Evolutionary conservation across 805 yeast species (phyloP).

Genomic region (Ogataea sp.): DNA sequence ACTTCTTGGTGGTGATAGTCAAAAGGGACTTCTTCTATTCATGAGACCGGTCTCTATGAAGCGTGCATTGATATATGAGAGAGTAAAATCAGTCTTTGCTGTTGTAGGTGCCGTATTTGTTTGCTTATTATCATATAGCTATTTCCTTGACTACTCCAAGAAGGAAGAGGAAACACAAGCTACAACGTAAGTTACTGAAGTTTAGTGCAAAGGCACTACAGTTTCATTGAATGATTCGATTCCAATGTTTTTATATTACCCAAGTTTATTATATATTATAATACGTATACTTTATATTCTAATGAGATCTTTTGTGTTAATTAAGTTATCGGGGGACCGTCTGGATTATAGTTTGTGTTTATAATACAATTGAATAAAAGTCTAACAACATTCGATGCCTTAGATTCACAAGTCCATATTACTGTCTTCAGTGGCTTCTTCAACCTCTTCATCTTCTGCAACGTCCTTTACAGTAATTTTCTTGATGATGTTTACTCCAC

Average conservation of each 20-base stretch:
- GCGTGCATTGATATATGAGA: neutral
- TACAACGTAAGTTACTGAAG: too few species aligned
- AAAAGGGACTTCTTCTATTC: conserved; percentile 30
- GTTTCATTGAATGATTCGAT: too few species aligned
- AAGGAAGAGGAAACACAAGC: too few species aligned
- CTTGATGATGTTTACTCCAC: conserved; percentile 62
- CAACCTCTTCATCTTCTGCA: neutral
- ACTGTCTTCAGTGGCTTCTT: too few species aligned
- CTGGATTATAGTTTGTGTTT: too few species aligned
- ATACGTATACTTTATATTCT: neutral
- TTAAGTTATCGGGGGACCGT: too few species aligned
- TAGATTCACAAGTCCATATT: too few species aligned
- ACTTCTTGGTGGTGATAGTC: conserved; percentile 43
- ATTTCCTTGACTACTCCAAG: conserved; percentile 12
- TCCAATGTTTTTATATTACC: too few species aligned
- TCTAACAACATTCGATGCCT: too few species aligned
- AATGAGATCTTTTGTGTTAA: neutral
- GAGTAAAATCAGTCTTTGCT: conserved; percentile 19
- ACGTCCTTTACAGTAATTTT: conserved; percentile 28
- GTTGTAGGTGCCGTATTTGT: conserved; percentile 21
- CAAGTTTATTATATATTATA: too few species aligned
- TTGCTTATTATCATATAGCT: conserved; percentile 19
- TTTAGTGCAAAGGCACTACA: too few species aligned
- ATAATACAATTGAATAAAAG: too few species aligned
- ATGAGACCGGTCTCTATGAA: conserved; percentile 17